Conservation (phyloP, 225 moss, liverwort and hornwort genomes). For the Bryum argenteum region DNA sequence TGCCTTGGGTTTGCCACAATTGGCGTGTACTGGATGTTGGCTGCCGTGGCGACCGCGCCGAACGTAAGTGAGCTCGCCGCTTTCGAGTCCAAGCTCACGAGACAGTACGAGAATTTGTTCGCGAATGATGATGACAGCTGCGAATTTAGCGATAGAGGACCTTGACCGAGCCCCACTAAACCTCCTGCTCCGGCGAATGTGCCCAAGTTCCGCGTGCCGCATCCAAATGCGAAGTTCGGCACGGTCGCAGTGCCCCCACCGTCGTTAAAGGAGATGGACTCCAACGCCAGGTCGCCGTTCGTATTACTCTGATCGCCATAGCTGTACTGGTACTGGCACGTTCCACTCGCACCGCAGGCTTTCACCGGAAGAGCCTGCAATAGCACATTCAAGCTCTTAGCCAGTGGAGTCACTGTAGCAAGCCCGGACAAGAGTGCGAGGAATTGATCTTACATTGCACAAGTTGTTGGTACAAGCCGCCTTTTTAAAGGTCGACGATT, state of each 20-base stretch:
- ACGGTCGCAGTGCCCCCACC: slow-evolving; percentile 31
- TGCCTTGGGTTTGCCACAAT: slow-evolving; percentile 50
- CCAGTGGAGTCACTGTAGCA: no score
- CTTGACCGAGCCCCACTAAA: slow-evolving; percentile 66
- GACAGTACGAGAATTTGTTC: slow-evolving; percentile 70
- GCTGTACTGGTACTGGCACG: slow-evolving; percentile 62
- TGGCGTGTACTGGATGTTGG: slow-evolving; percentile 56
- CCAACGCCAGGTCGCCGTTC: slow-evolving; percentile 53
- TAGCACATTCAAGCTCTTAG: no score
- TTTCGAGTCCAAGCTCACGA: slow-evolving; percentile 54
- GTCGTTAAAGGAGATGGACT: slow-evolving; percentile 43
- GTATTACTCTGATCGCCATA: slow-evolving; percentile 70
- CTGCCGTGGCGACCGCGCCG: slow-evolving; percentile 36
- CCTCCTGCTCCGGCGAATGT: slow-evolving; percentile 62
- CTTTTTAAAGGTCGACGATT: slow-evolving; percentile 31
- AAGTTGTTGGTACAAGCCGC: slow-evolving; percentile 37
- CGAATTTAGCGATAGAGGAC: slow-evolving; percentile 56
- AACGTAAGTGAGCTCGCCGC: slow-evolving; percentile 48
- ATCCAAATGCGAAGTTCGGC: slow-evolving; percentile 62
- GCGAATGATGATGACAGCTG: slow-evolving; percentile 58
- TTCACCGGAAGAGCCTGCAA: slow-evolving; percentile 56
- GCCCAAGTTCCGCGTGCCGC: slow-evolving; percentile 57
- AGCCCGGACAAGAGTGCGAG: neutral
- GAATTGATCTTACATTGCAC: slow-evolving; percentile 42
- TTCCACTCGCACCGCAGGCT: slow-evolving; percentile 35